Percentiles rank a stretch among this genome's conserved stretches.
Evolutionary conservation across 2,329 filamentous ascomycete species (phyloP).

Genomic region (Parascedosporium putredinis): DNA sequence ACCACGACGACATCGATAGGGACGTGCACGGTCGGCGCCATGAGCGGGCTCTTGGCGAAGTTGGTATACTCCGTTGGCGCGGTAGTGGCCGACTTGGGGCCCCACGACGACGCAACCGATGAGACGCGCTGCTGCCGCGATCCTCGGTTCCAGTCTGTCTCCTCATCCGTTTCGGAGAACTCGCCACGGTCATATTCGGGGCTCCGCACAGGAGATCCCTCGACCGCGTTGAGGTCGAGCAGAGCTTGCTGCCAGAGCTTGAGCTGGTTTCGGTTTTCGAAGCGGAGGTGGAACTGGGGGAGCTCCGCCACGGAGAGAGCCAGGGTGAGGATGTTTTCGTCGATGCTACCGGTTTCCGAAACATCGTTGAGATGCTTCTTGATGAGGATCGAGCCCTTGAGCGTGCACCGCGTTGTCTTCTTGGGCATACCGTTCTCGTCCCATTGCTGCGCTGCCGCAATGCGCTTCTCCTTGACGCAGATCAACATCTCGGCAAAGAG

Average conservation of each 20-base stretch:
- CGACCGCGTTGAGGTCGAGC: slow-evolving; percentile 67
- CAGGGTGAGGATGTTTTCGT: slow-evolving; percentile 78
- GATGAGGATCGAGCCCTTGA: slow-evolving; percentile 96
- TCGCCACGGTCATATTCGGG: slow-evolving; percentile 72
- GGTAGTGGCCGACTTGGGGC: slow-evolving; percentile 73
- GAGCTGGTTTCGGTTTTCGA: slow-evolving; percentile 71
- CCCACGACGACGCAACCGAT: slow-evolving; percentile 74
- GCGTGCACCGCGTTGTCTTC: slow-evolving; percentile 67
- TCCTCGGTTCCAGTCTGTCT: slow-evolving; percentile 55
- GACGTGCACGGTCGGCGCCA: slow-evolving; percentile 58
- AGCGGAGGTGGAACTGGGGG: slow-evolving; percentile 87
- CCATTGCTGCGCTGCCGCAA: slow-evolving; percentile 51
- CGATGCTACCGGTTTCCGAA: slow-evolving; percentile 54
- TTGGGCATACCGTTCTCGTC: slow-evolving; percentile 47
- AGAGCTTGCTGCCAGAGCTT: slow-evolving; percentile 87
- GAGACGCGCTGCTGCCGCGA: slow-evolving; percentile 59
- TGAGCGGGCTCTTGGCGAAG: slow-evolving; percentile 42
- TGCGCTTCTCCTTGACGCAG: slow-evolving; percentile 95
- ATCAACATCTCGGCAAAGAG: slow-evolving; percentile 99
- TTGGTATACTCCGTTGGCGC: slow-evolving; percentile 87
- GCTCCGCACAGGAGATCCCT: slow-evolving; percentile 52
- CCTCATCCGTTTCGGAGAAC: slow-evolving; percentile 75
- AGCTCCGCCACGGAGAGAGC: slow-evolving; percentile 86
- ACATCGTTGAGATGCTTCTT: slow-evolving; percentile 96
- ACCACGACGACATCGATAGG: slow-evolving; percentile 94